Evolutionary conservation across 257 asterid species (phyloP).

Genomic region (Ilex asprella): DNA sequence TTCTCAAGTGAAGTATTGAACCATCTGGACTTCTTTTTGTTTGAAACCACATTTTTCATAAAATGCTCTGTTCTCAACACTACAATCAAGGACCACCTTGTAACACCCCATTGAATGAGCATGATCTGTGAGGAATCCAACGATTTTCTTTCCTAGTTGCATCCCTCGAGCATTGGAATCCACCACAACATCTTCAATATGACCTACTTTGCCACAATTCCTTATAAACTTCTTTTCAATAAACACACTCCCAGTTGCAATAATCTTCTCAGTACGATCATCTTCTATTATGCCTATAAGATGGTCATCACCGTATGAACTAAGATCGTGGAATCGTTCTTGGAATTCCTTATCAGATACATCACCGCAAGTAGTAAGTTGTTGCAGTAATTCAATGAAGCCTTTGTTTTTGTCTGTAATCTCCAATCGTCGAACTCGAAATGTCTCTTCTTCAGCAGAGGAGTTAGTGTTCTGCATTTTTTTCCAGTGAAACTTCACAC

Average conservation of each 20-base stretch:
- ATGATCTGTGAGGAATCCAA: slow-evolving; percentile 60
- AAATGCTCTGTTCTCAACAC: slow-evolving; percentile 44
- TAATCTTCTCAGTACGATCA: slow-evolving; percentile 36
- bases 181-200: slow-evolving; percentile 89
- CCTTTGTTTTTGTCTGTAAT: slow-evolving; percentile 63
- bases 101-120: slow-evolving; percentile 67
- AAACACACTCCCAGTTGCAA: slow-evolving; percentile 74
- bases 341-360: slow-evolving; percentile 51
- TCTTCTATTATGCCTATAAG: slow-evolving; percentile 65
- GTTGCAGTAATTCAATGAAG: slow-evolving; percentile 55
- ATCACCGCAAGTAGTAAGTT: slow-evolving; percentile 58
- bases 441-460: slow-evolving; percentile 26
- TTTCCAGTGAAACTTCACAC: neutral
- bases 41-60: slow-evolving; percentile 86
- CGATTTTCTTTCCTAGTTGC: slow-evolving; percentile 64
- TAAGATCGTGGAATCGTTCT: slow-evolving; percentile 42
- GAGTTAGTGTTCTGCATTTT: slow-evolving; percentile 25
- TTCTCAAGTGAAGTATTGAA: slow-evolving; percentile 45
- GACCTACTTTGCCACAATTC: slow-evolving; percentile 76
- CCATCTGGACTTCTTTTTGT: slow-evolving; percentile 76
- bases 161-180: slow-evolving; percentile 62
- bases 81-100: slow-evolving; percentile 86
- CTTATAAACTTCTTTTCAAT: slow-evolving; percentile 69
- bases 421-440: slow-evolving; percentile 53
- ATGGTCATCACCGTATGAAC: slow-evolving; percentile 55